These are phyloP conservation scores for Coccomyxa sp. DNA, from an alignment of 139 green algal species.

Conservation along the genomic window DNA sequence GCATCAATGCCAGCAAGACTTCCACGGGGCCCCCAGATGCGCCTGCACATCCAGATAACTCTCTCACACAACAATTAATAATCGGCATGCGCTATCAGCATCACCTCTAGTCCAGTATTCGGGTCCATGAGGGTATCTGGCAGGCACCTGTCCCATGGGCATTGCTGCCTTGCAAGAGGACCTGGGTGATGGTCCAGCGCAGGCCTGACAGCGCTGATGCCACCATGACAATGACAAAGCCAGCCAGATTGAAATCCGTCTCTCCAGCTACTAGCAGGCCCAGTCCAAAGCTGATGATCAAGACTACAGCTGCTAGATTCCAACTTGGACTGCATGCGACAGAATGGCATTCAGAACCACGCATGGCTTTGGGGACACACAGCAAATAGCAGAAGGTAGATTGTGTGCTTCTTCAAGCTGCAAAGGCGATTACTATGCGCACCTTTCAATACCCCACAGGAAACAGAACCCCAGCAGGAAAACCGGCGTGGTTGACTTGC, in stretches of 20 bases:
- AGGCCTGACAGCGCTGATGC: slow-evolving; percentile 72
- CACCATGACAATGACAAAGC: slow-evolving; percentile 86
- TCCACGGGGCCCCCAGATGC: slow-evolving; percentile 48
- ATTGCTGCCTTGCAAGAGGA: slow-evolving; percentile 64
- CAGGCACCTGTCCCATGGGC: background rate
- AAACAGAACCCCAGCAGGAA: slow-evolving; percentile 95
- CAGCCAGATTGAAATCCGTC: slow-evolving; percentile 74
- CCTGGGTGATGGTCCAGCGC: slow-evolving; percentile 88
- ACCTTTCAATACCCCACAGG: slow-evolving; percentile 78
- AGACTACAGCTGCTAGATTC: slow-evolving; percentile 70
- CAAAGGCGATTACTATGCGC: background rate
- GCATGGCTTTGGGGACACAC: background rate
- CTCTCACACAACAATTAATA: background rate
- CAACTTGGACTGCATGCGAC: slow-evolving; percentile 53
- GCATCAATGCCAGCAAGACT: slow-evolving; percentile 43
- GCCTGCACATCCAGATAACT: background rate
- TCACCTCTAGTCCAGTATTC: background rate
- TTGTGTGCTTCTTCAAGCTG: background rate
- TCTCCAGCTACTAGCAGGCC: slow-evolving; percentile 85
- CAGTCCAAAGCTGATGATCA: slow-evolving; percentile 77
- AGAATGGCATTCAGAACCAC: background rate
- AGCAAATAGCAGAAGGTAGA: background rate
- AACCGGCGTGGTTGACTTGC: slow-evolving; percentile 85
- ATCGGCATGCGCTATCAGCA: background rate
- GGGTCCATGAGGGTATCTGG: background rate